Evolutionary conservation across 208 protist genomes (phyloP), one percentile per base, ranked within the genome.

Genomic region (Herpetomonas muscarum): DNA sequence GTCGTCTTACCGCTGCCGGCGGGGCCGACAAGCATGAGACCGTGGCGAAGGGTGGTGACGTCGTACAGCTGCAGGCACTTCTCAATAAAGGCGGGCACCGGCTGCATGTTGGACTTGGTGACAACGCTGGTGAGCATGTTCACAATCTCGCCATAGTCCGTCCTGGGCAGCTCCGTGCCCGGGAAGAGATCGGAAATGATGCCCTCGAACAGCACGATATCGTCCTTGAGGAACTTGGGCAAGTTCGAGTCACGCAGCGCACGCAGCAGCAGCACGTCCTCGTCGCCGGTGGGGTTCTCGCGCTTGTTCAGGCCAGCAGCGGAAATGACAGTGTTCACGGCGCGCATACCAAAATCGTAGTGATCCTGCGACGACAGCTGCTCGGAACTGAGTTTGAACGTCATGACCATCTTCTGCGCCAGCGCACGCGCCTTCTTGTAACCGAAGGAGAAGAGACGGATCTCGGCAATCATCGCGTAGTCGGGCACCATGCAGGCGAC

Each of bases 271-370:
- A 99, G 74, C 31, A 98, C 64, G 54, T 97, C 89, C 76, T 99
- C 97, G 46, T 97, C 76, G 36, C 83, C 82, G 42, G 96, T 65
- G 13, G 88, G 92, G 63, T 86, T 69, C 61, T 96, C 92, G 17
- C 87, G 78, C 68, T 98, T 98, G 61, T 98, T 91, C 24, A 97
- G 68, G 41, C 98, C 98, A 22, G 98, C 98, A n/a, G 96, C 93
- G 0, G 91, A 96, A 62, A 99, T 99, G 45, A 99, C 97, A 9
- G 97, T 98, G 82, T 99, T 99, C 36, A 99, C 98, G n/a, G 97
- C 98, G 58, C 98, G 90, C 98, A 99, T 99, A 66, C 97, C 98
- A 71, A 98, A 99, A 54, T 99, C 98, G 76, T 99, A 99, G 81
- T 99, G 97, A 59, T 98, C 90, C 82, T 99, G 98, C 48, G 90